Conservation (phyloP, 78 protist species). For the Cavenderia fasciculata region DNA sequence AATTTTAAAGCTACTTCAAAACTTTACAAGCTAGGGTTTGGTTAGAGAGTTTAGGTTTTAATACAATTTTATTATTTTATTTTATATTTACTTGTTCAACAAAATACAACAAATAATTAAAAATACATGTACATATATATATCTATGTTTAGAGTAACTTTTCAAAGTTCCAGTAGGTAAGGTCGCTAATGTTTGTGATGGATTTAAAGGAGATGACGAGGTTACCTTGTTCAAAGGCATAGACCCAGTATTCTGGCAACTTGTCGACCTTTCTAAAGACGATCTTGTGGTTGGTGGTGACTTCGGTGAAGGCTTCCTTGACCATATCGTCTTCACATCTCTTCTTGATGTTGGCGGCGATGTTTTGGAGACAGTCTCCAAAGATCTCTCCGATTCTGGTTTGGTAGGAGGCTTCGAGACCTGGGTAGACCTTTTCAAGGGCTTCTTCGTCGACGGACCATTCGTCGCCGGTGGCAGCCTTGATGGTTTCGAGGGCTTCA, state of each 20-base stretch:
- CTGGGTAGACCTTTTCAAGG: slow-evolving; percentile 22
- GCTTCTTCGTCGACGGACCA: slow-evolving; percentile 40
- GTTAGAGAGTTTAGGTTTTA: no score
- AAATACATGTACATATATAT: no score
- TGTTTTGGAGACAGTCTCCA: slow-evolving; percentile 1
- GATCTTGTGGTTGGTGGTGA: slow-evolving; percentile 9
- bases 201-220: slow-evolving; percentile 23
- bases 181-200: slow-evolving; percentile 19
- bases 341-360: slow-evolving; percentile 3
- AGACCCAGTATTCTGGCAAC: slow-evolving; percentile 31
- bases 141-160: slow-evolving; percentile 65
- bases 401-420: background rate
- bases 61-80: no score
- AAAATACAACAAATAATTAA: no score
- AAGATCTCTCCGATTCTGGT: slow-evolving; percentile 42
- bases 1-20: no score
- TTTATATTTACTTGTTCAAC: no score
- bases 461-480: slow-evolving; percentile 27
- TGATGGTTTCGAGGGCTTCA: slow-evolving; percentile 33
- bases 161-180: slow-evolving; percentile 44
- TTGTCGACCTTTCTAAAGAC: slow-evolving; percentile 10
- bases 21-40: no score
- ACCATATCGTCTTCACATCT: slow-evolving; percentile 67
- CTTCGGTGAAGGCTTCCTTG: slow-evolving; percentile 49
- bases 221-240: slow-evolving; percentile 7